These are phyloP conservation scores for Pythium folliculosum DNA, from an alignment of 352 stramenopile genomes.

Conservation along the genomic window DNA sequence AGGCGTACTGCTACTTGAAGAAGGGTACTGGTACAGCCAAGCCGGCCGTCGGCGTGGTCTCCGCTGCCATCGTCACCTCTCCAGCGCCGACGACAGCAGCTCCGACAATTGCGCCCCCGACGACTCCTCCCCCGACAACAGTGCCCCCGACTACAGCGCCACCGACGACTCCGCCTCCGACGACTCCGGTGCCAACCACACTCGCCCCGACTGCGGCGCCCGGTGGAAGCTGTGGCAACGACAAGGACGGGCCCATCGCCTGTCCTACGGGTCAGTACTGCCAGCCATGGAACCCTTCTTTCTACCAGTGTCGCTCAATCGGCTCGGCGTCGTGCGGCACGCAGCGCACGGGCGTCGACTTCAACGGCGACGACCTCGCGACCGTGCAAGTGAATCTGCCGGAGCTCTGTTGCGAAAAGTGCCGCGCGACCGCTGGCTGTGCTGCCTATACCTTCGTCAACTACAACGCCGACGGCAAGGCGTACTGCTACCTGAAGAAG, in stretches of 20 bases:
- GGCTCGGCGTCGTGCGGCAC: constrained; percentile 32
- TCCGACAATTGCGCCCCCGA: neutral
- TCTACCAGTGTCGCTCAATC: constrained; percentile 35
- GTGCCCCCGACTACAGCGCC: neutral
- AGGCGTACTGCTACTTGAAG: constrained; percentile 31
- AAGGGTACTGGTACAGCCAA: constrained; percentile 3
- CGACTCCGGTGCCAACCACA: neutral
- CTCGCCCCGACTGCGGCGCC: neutral
- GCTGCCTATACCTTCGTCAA: constrained; percentile 56
- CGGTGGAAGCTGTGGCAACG: neutral
- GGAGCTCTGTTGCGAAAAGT: constrained; percentile 40
- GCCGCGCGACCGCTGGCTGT: constrained; percentile 32
- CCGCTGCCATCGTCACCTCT: neutral
- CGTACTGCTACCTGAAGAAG: constrained; percentile 31
- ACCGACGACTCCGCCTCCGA: neutral
- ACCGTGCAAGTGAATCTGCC: constrained; percentile 34
- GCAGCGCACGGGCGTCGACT: constrained; percentile 38
- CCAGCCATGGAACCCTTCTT: constrained; percentile 39
- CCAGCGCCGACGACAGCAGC: neutral
- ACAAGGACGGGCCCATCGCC: neutral
- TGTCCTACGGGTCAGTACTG: constrained; percentile 32
- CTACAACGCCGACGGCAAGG: constrained; percentile 28
- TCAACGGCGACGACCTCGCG: constrained; percentile 41
- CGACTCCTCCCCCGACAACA: neutral
- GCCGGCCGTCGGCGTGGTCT: neutral